Evolutionary conservation across 305 asterid species (phyloP), one percentile per base, ranked within the genome.

Genomic region (Plantago coronopus): DNA sequence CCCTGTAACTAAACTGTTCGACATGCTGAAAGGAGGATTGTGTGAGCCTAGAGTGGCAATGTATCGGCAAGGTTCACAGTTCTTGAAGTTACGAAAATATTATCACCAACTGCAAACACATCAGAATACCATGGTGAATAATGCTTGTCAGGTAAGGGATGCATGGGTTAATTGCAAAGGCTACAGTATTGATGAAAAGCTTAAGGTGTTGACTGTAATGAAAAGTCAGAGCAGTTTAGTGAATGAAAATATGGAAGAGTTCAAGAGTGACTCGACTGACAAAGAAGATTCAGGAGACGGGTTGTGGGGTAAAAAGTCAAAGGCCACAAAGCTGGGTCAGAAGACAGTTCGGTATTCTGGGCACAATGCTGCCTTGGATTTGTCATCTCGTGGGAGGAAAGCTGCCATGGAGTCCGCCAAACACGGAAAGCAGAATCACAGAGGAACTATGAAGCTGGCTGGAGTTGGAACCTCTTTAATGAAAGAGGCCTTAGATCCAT

Each of bases 1-100:
- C 72, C 99, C 99, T 34, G 65, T 84, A 42, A 72, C 70, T 37
- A 80, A 77, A 70, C 67, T 94, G 75, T 89, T 83, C 70, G 80
- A 78, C 72, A 82, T 87, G 89, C 73, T 94, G 85, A 89, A 85
- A 83, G 97, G 95, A 56, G 99, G 99, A 19, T 63, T 84, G 66
- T 89, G 95, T 66, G 97, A 87, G 74, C 97, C 99, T 2, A 87
- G 99, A 80, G 96, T 87, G 68, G 96, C 97, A 19, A 85, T 89
- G 63, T 94, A 94, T 63, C 79, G 95, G 66, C 95, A 89, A 76
- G 99, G 99, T 55, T 73, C 83, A 73, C 81, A 61, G 70, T 89
- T 87, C 80, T 82, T 89, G 62, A 96, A 81, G 83, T 87, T 76
- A 78, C 82, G 85, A 62, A 79, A 81, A 69, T 95, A 93, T 71